Evolutionary conservation across 495 filamentous ascomycete genomes (phyloP).

Genomic region (Trichoderma erinaceum): DNA sequence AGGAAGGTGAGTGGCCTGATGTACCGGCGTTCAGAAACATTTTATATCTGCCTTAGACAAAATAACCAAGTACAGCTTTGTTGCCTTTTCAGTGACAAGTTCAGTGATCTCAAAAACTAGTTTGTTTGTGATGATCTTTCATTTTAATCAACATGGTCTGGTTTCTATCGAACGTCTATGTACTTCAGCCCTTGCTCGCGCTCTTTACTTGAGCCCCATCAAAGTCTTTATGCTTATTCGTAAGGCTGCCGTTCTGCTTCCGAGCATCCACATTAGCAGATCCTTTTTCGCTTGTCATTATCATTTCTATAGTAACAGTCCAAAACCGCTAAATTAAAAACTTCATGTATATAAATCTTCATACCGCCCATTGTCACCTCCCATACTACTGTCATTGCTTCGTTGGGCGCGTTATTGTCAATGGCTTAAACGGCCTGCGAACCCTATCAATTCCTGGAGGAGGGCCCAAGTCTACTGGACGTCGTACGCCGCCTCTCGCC

Average conservation of each 20-base stretch:
- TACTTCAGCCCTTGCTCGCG: not conserved
- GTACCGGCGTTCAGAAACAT: too few species aligned
- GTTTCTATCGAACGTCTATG: not conserved
- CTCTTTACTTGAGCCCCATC: not conserved
- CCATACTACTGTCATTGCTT: not conserved
- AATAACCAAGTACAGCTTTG: too few species aligned
- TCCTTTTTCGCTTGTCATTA: not conserved
- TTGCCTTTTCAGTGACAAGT: too few species aligned
- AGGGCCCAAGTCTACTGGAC: constrained; percentile 25
- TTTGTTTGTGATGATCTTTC: not conserved
- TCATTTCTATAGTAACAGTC: not conserved
- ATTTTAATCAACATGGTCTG: not conserved
- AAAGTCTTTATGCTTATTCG: constrained; percentile 7
- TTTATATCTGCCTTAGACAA: too few species aligned
- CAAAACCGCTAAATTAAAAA: not conserved
- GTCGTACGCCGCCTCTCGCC: constrained; percentile 28
- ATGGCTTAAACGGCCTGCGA: constrained; percentile 41
- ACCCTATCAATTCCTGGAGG: constrained; percentile 34
- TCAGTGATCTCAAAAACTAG: too few species aligned
- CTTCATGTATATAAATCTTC: not conserved
- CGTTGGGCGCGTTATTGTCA: constrained; percentile 35
- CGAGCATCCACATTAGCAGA: not conserved
- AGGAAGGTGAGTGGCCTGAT: too few species aligned
- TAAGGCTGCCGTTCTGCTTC: constrained; percentile 1
- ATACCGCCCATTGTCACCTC: not conserved